Evolutionary conservation across 2,329 filamentous ascomycete species (phyloP).

Genomic region (Colletotrichum sp.): DNA sequence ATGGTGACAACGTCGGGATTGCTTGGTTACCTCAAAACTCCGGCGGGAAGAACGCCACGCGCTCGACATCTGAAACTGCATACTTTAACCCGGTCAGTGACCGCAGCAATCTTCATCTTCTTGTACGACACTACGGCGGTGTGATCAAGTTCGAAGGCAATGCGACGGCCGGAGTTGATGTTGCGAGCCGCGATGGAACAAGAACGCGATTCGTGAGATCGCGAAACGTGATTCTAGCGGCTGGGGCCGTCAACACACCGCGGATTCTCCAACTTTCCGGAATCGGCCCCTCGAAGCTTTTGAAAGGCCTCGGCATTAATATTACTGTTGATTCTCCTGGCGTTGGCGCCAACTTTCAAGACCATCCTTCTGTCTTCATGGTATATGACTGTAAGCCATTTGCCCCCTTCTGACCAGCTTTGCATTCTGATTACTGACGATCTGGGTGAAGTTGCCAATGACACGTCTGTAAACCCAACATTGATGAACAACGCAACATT

Average conservation of each 20-base stretch:
- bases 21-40: constrained; percentile 27
- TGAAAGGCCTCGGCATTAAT: constrained; percentile 49
- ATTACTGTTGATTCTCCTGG: constrained; percentile 60
- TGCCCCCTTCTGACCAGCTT: background rate
- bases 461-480: constrained; percentile 15
- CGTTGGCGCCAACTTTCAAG: constrained; percentile 37
- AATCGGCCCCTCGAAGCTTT: constrained; percentile 49
- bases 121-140: constrained; percentile 27
- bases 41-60: constrained; percentile 21
- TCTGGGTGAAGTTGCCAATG: background rate
- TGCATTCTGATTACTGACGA: background rate
- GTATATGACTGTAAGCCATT: constrained; percentile 32
- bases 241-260: constrained; percentile 59
- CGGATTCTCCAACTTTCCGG: constrained; percentile 63
- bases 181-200: constrained; percentile 12
- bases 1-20: constrained; percentile 26
- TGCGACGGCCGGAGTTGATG: constrained; percentile 37
- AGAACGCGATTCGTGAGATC: constrained; percentile 7
- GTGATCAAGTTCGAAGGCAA: constrained; percentile 32
- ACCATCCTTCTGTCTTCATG: constrained; percentile 38
- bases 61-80: constrained; percentile 25
- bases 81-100: constrained; percentile 24
- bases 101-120: constrained; percentile 24
- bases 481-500: constrained; percentile 26
- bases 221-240: constrained; percentile 34